Evolutionary conservation across 495 filamentous ascomycete species (phyloP).

Genomic region (Penicillium ochrochloron): DNA sequence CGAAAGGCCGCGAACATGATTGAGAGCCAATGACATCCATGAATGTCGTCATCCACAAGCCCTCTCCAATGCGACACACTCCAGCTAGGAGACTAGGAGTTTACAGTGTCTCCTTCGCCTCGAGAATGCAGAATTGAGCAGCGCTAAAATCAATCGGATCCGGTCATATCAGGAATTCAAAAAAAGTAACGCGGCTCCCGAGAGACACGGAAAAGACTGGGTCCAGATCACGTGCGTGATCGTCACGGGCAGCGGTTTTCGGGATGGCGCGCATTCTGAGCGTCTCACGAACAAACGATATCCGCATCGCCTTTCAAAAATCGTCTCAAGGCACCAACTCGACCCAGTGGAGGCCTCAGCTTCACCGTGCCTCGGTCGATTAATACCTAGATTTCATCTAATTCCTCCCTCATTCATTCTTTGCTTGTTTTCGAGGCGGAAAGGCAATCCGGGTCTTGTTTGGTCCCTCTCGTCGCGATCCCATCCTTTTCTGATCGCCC

Average conservation of each 20-base stretch:
- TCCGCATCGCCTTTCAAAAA: constrained; percentile 18
- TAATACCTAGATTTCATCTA: not conserved
- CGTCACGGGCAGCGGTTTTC: constrained; percentile 47
- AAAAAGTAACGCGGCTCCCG: constrained; percentile 16
- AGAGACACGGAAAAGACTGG: constrained; percentile 34
- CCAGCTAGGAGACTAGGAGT: constrained; percentile 14
- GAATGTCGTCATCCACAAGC: constrained; percentile 40
- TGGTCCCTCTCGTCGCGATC: constrained; percentile 38
- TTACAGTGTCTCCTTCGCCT: not conserved
- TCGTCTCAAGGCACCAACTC: constrained; percentile 3
- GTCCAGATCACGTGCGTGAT: constrained; percentile 40
- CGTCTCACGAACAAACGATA: constrained; percentile 26
- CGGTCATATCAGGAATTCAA: not conserved
- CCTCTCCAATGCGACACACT: constrained; percentile 20
- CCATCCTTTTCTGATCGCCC: constrained; percentile 32
- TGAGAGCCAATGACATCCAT: constrained; percentile 57
- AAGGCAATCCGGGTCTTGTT: constrained; percentile 21
- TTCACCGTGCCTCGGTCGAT: constrained; percentile 12
- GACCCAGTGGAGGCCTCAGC: not conserved
- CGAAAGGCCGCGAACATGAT: constrained; percentile 49
- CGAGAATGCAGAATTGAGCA: not conserved
- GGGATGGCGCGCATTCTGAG: constrained; percentile 43
- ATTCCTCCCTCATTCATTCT: constrained; percentile 6
- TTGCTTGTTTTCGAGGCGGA: constrained; percentile 6
- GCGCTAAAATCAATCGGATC: not conserved